phyloP scores from a whole-genome alignment of 2,329 filamentous ascomycete genomes.

The Diaporthe batatas region DNA sequence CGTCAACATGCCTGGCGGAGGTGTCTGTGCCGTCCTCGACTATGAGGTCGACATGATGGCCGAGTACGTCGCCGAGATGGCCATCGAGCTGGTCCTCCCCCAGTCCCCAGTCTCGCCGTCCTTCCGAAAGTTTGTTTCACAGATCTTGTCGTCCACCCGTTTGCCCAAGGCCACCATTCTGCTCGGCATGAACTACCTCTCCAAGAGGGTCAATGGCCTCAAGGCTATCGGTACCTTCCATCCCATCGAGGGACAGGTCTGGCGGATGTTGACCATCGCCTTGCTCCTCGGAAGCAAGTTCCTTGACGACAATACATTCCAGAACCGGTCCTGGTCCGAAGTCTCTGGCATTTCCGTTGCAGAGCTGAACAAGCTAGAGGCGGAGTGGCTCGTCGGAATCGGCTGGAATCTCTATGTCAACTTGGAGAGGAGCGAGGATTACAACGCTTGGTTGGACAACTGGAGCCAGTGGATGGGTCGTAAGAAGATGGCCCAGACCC shows the following conservation, averaged over 20 bases:
- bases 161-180: slow-evolving; percentile 93
- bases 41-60: slow-evolving; percentile 98
- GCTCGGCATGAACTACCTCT: slow-evolving; percentile 89
- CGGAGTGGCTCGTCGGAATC: slow-evolving; percentile 88
- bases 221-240: slow-evolving; percentile 68
- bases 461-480: slow-evolving; percentile 70
- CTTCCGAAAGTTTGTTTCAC: slow-evolving; percentile 92
- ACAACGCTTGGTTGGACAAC: slow-evolving; percentile 72
- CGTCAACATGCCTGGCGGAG: slow-evolving; percentile 74
- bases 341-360: slow-evolving; percentile 89
- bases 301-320: slow-evolving; percentile 96
- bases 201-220: slow-evolving; percentile 83
- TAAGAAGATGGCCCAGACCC: slow-evolving; percentile 66
- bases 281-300: slow-evolving; percentile 95
- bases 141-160: slow-evolving; percentile 90
- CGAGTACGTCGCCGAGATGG: slow-evolving; percentile 93
- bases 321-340: slow-evolving; percentile 96
- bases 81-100: slow-evolving; percentile 70
- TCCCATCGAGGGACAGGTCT: slow-evolving; percentile 78
- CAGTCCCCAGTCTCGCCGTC: slow-evolving; percentile 71
- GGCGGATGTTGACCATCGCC: slow-evolving; percentile 87
- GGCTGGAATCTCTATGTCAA: slow-evolving; percentile 90
- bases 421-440: slow-evolving; percentile 80
- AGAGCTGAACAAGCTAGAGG: slow-evolving; percentile 88
- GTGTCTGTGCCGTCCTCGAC: slow-evolving; percentile 93